Percentiles rank a stretch among this genome's conserved stretches.
phyloP scores from a whole-genome alignment of 1,139 yeast species.

The Lodderomyces theae region DNA sequence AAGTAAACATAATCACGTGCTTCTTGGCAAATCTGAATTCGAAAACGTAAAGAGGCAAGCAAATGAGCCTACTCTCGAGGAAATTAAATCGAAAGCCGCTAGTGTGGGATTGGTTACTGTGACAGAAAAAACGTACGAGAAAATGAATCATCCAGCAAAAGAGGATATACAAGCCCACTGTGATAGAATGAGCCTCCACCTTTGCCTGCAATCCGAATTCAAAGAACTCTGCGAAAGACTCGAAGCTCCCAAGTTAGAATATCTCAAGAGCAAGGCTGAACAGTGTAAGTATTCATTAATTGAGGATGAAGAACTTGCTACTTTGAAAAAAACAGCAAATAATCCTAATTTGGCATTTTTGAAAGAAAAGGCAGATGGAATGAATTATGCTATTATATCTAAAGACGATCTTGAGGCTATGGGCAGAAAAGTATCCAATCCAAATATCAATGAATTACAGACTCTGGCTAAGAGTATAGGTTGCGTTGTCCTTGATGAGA shows the following conservation, averaged over 20 bases:
- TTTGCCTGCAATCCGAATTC: conserved; percentile 20
- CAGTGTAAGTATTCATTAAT: conserved; percentile 19
- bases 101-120: conserved; percentile 19
- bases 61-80: conserved; percentile 16
- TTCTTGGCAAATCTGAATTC: conserved; percentile 20
- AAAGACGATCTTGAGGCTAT: conserved; percentile 15
- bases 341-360: conserved; percentile 16
- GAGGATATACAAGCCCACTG: conserved; percentile 10
- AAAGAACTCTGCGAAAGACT: conserved; percentile 17
- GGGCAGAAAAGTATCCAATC: conserved; percentile 17
- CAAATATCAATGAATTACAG: conserved; percentile 16
- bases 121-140: conserved; percentile 16
- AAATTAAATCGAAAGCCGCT: conserved; percentile 11
- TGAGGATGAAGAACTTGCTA: conserved; percentile 16
- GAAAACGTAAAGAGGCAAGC: conserved; percentile 10
- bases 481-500: conserved; percentile 16
- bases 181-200: conserved; percentile 13
- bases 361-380: conserved; percentile 14
- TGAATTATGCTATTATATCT: conserved; percentile 16
- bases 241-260: conserved; percentile 25
- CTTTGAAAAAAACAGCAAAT: conserved; percentile 15
- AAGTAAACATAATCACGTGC: conserved; percentile 19
- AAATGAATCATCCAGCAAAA: conserved; percentile 15
- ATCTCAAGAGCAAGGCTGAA: conserved; percentile 31
- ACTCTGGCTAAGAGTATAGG: conserved; percentile 16